Percentiles rank a stretch among this genome's conserved stretches.
These are phyloP conservation scores for Colletotrichum agaves DNA, from an alignment of 2,329 filamentous ascomycete species.

Conservation along the genomic window DNA sequence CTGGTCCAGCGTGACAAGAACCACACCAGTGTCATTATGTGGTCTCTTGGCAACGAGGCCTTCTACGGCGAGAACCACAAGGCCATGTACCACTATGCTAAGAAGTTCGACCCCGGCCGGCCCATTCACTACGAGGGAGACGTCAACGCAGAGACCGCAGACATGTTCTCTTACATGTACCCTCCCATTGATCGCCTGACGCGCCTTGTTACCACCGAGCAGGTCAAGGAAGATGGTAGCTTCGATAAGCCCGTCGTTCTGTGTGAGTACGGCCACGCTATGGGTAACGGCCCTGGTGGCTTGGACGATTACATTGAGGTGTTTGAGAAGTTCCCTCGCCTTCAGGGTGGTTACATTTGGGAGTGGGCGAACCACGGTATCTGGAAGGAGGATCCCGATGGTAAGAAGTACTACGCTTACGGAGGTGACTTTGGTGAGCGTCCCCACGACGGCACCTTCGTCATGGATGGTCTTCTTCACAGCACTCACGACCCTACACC, in stretches of 20 bases:
- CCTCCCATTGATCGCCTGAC: slow-evolving; percentile 63
- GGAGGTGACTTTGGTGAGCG: slow-evolving; percentile 71
- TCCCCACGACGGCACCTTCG: slow-evolving; percentile 70
- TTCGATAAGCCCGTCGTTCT: slow-evolving; percentile 69
- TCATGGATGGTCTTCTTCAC: slow-evolving; percentile 69
- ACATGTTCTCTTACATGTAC: slow-evolving; percentile 78
- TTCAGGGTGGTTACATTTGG: slow-evolving; percentile 76
- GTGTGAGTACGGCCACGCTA: slow-evolving; percentile 70
- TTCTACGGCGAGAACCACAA: slow-evolving; percentile 77
- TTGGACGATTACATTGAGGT: slow-evolving; percentile 74
- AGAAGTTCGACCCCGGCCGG: slow-evolving; percentile 65
- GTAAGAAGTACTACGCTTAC: slow-evolving; percentile 64
- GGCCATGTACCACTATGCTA: slow-evolving; percentile 74
- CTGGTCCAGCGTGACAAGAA: slow-evolving; percentile 77
- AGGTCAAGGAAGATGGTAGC: slow-evolving; percentile 53
- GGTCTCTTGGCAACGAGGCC: slow-evolving; percentile 79
- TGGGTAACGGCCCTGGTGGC: slow-evolving; percentile 79
- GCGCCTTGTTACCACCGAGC: slow-evolving; percentile 55
- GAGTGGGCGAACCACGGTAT: slow-evolving; percentile 73
- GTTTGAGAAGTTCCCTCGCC: slow-evolving; percentile 68
- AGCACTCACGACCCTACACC: slow-evolving; percentile 66
- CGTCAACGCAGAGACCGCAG: slow-evolving; percentile 65
- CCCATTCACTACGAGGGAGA: slow-evolving; percentile 77
- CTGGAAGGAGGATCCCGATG: slow-evolving; percentile 55
- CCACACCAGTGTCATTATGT: slow-evolving; percentile 76